A percentile compares a stretch with the other conserved stretches of the same genome.
These are phyloP conservation scores for Colletotrichum eleusines DNA, from an alignment of 2,329 filamentous ascomycete species.

Conservation along the genomic window DNA sequence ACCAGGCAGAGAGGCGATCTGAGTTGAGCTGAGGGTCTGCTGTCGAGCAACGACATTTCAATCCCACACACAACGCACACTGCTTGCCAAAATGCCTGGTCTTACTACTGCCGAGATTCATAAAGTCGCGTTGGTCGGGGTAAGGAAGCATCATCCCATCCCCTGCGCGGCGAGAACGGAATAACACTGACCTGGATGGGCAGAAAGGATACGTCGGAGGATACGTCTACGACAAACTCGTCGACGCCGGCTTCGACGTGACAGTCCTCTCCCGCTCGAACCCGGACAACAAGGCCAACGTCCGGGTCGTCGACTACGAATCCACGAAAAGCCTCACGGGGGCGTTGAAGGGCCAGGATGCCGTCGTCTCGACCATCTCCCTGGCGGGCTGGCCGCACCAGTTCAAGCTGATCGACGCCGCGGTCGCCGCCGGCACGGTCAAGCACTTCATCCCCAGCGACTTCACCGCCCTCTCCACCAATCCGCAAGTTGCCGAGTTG, in stretches of 20 bases:
- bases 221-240: slow-evolving; percentile 15
- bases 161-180: no score
- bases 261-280: slow-evolving; percentile 56
- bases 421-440: slow-evolving; percentile 62
- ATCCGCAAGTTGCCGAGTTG: slow-evolving; percentile 37
- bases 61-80: no score
- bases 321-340: slow-evolving; percentile 58
- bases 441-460: slow-evolving; percentile 67
- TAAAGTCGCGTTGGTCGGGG: slow-evolving; percentile 11
- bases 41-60: no score
- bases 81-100: slow-evolving; percentile 4
- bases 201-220: slow-evolving; percentile 28
- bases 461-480: slow-evolving; percentile 51
- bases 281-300: slow-evolving; percentile 47
- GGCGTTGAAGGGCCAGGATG: slow-evolving; percentile 68
- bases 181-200: no score
- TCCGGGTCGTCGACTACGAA: slow-evolving; percentile 52
- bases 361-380: slow-evolving; percentile 61
- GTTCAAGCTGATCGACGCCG: slow-evolving; percentile 63
- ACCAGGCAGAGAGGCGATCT: no score
- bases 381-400: slow-evolving; percentile 56
- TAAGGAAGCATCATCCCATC: not conserved
- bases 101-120: slow-evolving; percentile 10
- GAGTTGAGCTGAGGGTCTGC: no score
- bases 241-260: slow-evolving; percentile 49